Evolutionary conservation across 495 filamentous ascomycete species (phyloP).

Genomic region (Oidiodendron maius): DNA sequence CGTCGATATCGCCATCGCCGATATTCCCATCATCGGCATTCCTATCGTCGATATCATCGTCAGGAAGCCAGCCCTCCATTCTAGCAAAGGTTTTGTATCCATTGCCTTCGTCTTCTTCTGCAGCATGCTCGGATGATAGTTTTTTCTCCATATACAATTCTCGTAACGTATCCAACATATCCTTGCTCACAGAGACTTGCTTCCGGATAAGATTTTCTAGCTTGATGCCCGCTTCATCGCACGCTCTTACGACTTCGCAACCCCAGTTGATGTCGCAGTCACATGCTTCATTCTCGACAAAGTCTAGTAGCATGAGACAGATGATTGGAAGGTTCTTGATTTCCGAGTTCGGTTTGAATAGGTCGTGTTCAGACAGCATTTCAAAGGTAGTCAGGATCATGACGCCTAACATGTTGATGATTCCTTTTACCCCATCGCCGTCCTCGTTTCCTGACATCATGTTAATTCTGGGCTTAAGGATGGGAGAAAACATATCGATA

Average conservation of each 20-base stretch:
- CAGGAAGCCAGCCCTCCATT: neutral
- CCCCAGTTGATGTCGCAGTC: conserved; percentile 5
- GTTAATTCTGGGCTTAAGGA: no score
- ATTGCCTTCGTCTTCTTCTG: conserved; percentile 1
- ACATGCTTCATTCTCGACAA: neutral
- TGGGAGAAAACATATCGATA: no score
- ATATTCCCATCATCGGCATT: neutral
- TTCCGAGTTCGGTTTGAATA: conserved; percentile 26
- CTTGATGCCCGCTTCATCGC: conserved; percentile 5
- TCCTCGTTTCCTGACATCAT: conserved; percentile 23
- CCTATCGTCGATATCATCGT: neutral
- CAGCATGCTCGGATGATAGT: neutral
- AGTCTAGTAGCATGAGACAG: conserved; percentile 23
- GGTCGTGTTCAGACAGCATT: conserved; percentile 20
- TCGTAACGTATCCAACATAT: conserved; percentile 1
- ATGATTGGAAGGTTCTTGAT: conserved; percentile 30
- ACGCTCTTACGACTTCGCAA: neutral
- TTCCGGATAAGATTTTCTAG: conserved; percentile 4
- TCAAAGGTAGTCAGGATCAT: conserved; percentile 30
- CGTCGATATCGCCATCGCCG: no score
- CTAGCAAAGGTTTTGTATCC: conserved; percentile 2
- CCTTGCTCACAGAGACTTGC: conserved; percentile 2
- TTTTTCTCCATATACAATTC: neutral
- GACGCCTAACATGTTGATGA: conserved; percentile 17
- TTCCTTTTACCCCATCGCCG: conserved; percentile 11